Evolutionary conservation across 192 early-diverging fungal species (phyloP).

Genomic region (Backusella psychrophila): DNA sequence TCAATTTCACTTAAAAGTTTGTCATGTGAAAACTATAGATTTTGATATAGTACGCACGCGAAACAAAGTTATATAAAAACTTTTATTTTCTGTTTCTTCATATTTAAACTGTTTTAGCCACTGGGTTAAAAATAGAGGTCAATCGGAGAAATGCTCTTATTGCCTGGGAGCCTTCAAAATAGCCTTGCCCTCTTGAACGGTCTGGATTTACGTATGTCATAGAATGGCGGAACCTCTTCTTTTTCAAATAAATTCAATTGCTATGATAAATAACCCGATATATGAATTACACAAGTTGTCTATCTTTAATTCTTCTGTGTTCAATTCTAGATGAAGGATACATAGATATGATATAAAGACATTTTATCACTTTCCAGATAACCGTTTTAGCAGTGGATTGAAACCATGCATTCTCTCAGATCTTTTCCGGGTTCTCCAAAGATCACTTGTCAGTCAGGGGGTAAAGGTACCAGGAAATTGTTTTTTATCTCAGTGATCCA

Average conservation of each 20-base stretch:
- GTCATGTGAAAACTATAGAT: background rate
- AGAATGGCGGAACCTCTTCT: too few relatives aligned
- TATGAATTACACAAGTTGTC: background rate
- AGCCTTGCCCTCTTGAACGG: background rate
- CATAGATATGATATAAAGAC: background rate
- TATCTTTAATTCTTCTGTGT: background rate
- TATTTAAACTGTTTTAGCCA: background rate
- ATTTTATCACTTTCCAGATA: background rate
- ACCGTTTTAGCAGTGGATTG: background rate
- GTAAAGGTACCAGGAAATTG: background rate
- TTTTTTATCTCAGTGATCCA: background rate
- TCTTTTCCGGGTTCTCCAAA: background rate
- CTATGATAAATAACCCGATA: background rate
- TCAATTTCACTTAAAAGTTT: background rate
- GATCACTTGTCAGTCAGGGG: background rate
- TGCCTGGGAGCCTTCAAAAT: background rate
- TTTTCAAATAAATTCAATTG: background rate
- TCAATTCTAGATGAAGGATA: background rate
- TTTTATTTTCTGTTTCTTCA: background rate
- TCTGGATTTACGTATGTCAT: background rate
- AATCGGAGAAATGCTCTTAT: background rate
- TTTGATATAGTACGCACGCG: background rate
- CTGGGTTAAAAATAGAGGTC: background rate
- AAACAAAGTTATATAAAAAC: constrained; percentile 1
- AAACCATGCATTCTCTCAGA: background rate